Evolutionary conservation across 2,329 filamentous ascomycete species (phyloP), one percentile per base, ranked within the genome.

Genomic region (Phaeosphaeria sp.): DNA sequence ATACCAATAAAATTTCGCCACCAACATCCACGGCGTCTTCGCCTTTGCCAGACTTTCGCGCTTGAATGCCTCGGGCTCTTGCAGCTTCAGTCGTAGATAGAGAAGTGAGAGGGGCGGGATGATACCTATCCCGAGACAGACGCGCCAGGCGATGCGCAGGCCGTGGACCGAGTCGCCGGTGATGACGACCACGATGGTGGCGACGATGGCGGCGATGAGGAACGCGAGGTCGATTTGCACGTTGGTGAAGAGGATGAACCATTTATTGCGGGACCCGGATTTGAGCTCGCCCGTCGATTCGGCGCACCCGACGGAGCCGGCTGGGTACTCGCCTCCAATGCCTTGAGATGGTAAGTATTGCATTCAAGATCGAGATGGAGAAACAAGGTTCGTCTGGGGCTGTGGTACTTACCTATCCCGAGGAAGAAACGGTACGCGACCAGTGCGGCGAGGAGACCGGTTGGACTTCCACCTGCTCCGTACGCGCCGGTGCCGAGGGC

Each of bases 151-250:
- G 23, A 87, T 89, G 56, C 87, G 84, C 50, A 90, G 83, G 71
- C 94, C 88, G 9, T 83, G 77, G 22, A 25, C 13, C 10, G 21
- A 27, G 64, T 89, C 72, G 72, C 88, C 73, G 0, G 75, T 78
- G 18, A 71, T 71, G 56, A 84, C 82, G 21, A 88, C 84, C 25
- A 90, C 75, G 46, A 90, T 80, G 78, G 88, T 88, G 0, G 92
- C 91, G 1, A 95, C 87, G 60, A 96, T 87, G 0, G 91, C 89
- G 9, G 91, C 89, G 54, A 94, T 82, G 1, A 96, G 90, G 64
- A 96, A 97, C 0, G 91, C 93, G 52, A 87, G 85, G 72, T 96
- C 91, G 59, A 96, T 96, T 82, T 93, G 90, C 22, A 90, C 87
- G 77, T 96, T 96, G 47, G 91, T 96, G 76, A 95, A 96, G 63